Conservation (phyloP, 257 asterid genomes). For the Cordia subcordata region DNA sequence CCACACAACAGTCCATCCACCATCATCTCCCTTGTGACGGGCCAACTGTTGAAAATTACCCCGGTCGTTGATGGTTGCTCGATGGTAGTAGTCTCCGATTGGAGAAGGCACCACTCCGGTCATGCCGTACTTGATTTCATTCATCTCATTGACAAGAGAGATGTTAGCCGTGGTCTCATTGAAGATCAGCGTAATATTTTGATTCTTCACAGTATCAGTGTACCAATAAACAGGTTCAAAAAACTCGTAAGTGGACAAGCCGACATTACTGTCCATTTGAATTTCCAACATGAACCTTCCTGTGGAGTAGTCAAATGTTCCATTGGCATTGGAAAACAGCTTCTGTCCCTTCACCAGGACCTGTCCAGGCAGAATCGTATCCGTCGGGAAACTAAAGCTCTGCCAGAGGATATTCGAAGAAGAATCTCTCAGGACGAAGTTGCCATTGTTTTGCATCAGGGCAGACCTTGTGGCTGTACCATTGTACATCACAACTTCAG, state of each 20-base stretch:
- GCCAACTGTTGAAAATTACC: conserved; percentile 8
- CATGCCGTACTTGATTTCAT: not conserved
- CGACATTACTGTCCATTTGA: conserved; percentile 1
- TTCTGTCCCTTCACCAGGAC: conserved; percentile 3
- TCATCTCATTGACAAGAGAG: not conserved
- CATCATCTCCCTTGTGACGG: not conserved
- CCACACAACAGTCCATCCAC: not conserved
- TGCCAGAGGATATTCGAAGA: conserved; percentile 19
- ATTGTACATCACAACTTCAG: conserved; percentile 10
- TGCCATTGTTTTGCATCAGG: conserved; percentile 27
- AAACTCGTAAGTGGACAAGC: conserved; percentile 1
- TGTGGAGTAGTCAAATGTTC: conserved; percentile 7
- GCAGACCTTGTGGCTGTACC: conserved; percentile 10
- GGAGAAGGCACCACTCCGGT: not conserved
- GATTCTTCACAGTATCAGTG: not conserved
- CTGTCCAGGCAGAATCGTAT: conserved; percentile 17
- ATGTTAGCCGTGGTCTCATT: not conserved
- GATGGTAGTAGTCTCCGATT: conserved; percentile 4
- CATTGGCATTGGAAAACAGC: conserved; percentile 4
- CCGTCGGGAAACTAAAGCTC: conserved; percentile 30
- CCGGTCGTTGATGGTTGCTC: conserved; percentile 5
- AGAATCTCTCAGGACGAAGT: conserved; percentile 19
- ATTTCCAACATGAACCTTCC: not conserved
- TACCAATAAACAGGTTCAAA: not conserved
- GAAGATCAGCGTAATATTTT: not conserved